Percentiles rank a stretch among this genome's conserved stretches.
Evolutionary conservation across 352 stramenopile genomes (phyloP).

Genomic region (Phytophthora pseudosyringae): DNA sequence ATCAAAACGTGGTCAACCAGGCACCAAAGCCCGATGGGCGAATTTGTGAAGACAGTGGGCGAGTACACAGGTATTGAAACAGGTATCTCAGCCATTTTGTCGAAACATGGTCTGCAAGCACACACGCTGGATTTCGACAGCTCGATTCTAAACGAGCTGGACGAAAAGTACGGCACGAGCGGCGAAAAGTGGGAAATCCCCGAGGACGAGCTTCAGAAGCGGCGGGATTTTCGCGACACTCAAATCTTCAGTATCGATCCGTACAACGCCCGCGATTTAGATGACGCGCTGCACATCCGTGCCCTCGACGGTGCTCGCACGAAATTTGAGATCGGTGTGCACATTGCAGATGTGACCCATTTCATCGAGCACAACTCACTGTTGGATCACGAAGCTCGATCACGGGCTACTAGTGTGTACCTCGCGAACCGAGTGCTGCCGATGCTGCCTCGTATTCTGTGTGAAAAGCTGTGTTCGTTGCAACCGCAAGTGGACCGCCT

Average conservation of each 20-base stretch:
- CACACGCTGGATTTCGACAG: conserved; percentile 73
- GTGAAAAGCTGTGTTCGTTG: conserved; percentile 96
- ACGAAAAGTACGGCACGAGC: conserved; percentile 78
- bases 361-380: conserved; percentile 91
- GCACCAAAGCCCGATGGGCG: conserved; percentile 67
- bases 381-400: conserved; percentile 95
- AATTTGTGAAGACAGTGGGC: conserved; percentile 80
- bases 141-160: conserved; percentile 68
- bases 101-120: conserved; percentile 89
- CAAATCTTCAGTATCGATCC: conserved; percentile 99
- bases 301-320: conserved; percentile 61
- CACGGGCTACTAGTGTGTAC: conserved; percentile 96
- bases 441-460: conserved; percentile 97
- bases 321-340: conserved; percentile 93
- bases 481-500: conserved; percentile 97
- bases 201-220: conserved; percentile 74
- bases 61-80: conserved; percentile 87
- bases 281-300: conserved; percentile 96
- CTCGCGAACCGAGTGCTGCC: conserved; percentile 95
- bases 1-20: conserved; percentile 72
- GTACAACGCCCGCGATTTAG: conserved; percentile 95
- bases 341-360: conserved; percentile 99
- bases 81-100: conserved; percentile 91
- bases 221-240: conserved; percentile 90
- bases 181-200: conserved; percentile 84